Conservation (phyloP, 2,329 filamentous ascomycete genomes). For the Colletotrichum higginsianum region DNA sequence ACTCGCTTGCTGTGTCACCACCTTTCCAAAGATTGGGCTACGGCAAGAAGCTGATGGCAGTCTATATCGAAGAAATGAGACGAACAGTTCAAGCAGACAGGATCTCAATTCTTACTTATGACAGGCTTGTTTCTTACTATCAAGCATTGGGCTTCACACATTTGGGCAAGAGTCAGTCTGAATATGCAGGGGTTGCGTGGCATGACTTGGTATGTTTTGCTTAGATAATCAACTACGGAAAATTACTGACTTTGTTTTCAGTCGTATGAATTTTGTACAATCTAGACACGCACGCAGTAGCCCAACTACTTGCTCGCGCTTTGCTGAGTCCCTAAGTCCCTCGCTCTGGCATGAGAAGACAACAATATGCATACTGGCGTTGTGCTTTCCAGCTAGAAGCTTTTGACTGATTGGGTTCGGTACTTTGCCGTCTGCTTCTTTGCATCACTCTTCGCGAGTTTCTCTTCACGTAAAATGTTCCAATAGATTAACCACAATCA, state of each 20-base stretch:
- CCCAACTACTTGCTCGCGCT: neutral
- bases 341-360: no score
- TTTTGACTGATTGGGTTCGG: neutral
- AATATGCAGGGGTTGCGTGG: conserved; percentile 50
- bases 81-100: conserved; percentile 44
- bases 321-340: neutral
- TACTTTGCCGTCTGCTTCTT: no score
- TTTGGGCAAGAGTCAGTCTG: conserved; percentile 50
- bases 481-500: neutral
- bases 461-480: no score
- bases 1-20: conserved; percentile 49
- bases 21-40: conserved; percentile 46
- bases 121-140: conserved; percentile 50
- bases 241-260: neutral
- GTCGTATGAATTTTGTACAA: conserved; percentile 16
- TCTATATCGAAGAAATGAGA: conserved; percentile 46
- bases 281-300: neutral
- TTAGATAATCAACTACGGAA: neutral
- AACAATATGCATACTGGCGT: no score
- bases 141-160: conserved; percentile 50
- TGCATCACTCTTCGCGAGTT: no score
- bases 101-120: conserved; percentile 50
- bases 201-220: conserved; percentile 48
- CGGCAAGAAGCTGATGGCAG: conserved; percentile 47
- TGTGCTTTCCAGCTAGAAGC: no score